Evolutionary conservation across 1,284 basidiomycete species (phyloP).

Genomic region (Salmacisia buchloeana): DNA sequence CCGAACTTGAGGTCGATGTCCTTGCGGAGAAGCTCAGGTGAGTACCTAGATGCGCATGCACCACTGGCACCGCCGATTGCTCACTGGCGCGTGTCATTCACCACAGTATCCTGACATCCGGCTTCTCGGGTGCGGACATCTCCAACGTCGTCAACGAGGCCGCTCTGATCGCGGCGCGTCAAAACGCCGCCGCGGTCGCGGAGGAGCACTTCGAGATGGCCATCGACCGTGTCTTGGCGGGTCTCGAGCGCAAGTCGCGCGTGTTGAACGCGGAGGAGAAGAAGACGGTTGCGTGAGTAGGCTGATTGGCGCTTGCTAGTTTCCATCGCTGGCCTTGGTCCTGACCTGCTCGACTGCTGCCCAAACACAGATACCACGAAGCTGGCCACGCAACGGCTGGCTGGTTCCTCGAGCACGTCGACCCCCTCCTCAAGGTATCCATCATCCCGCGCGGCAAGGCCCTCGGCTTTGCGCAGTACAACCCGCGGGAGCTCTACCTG

Average conservation of each 20-base stretch:
- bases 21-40: constrained; percentile 3
- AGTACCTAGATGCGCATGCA: no score
- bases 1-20: background rate
- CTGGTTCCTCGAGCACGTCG: constrained; percentile 96
- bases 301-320: background rate
- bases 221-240: constrained; percentile 96
- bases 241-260: constrained; percentile 88
- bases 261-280: constrained; percentile 93
- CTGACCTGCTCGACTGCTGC: background rate
- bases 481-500: constrained; percentile 92
- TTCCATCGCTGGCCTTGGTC: background rate
- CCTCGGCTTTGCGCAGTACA: constrained; percentile 90
- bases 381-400: constrained; percentile 97
- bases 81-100: background rate
- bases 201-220: constrained; percentile 91
- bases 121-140: constrained; percentile 97
- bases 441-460: constrained; percentile 97
- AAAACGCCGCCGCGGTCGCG: constrained; percentile 70
- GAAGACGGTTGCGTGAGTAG: constrained; percentile 71
- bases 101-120: constrained; percentile 86
- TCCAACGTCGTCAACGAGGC: constrained; percentile 99
- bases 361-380: constrained; percentile 70
- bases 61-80: no score
- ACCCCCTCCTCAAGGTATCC: constrained; percentile 93
- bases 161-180: constrained; percentile 86